phyloP scores from a whole-genome alignment of 768 basidiomycete species.

The Hygrophoropsis aurantiaca region DNA sequence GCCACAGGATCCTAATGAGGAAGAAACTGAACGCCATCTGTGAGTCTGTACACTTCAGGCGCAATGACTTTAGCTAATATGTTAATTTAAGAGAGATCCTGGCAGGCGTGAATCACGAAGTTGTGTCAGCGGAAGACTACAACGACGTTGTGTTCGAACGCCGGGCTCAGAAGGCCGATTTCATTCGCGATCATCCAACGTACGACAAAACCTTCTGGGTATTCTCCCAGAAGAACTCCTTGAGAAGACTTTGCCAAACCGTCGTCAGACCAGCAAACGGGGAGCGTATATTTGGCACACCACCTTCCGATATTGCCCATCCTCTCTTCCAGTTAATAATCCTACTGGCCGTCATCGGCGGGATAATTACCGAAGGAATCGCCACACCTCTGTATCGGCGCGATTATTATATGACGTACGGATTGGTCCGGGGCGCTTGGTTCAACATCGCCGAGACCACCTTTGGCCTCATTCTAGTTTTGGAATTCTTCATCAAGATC shows the following conservation, averaged over 20 bases:
- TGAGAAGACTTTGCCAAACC: slow-evolving; percentile 79
- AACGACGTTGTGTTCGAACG: slow-evolving; percentile 68
- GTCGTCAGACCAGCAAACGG: slow-evolving; percentile 82
- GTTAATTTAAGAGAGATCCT: slow-evolving; percentile 57
- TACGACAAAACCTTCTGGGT: slow-evolving; percentile 92
- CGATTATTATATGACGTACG: slow-evolving; percentile 61
- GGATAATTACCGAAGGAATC: slow-evolving; percentile 77
- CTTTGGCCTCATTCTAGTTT: slow-evolving; percentile 68
- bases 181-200: slow-evolving; percentile 83
- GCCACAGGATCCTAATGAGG: slow-evolving; percentile 36
- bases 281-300: slow-evolving; percentile 83
- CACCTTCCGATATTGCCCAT: slow-evolving; percentile 62
- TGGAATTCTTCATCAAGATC: slow-evolving; percentile 88
- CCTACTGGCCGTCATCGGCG: slow-evolving; percentile 74
- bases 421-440: slow-evolving; percentile 72
- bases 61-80: neutral
- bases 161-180: slow-evolving; percentile 77
- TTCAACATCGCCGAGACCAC: slow-evolving; percentile 79
- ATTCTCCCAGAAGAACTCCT: slow-evolving; percentile 72
- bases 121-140: slow-evolving; percentile 46
- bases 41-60: slow-evolving; percentile 34
- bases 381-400: slow-evolving; percentile 86
- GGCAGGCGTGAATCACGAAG: slow-evolving; percentile 59
- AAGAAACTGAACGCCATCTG: slow-evolving; percentile 75
- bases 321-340: slow-evolving; percentile 75